Conservation (phyloP, 2,329 filamentous ascomycete genomes). For the Venturia pyrina region DNA sequence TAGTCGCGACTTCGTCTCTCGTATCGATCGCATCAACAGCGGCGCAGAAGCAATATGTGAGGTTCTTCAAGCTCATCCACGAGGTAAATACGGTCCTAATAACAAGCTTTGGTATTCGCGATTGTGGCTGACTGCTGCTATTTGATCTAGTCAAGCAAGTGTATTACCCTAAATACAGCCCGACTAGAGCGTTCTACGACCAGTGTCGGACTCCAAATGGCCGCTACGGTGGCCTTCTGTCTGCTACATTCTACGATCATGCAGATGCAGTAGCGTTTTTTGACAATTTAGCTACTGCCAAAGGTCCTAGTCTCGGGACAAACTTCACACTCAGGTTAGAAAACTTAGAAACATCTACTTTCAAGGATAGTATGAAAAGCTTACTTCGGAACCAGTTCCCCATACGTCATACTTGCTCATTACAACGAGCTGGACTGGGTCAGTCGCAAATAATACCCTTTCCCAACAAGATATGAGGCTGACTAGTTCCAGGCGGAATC, state of each 20-base stretch:
- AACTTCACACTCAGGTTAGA: slow-evolving; percentile 74
- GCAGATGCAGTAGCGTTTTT: slow-evolving; percentile 71
- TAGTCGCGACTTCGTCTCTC: slow-evolving; percentile 77
- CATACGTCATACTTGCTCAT: slow-evolving; percentile 86
- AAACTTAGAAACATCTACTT: slow-evolving; percentile 28
- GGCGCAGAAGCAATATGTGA: slow-evolving; percentile 79
- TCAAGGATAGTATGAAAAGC: background rate
- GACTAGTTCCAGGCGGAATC: slow-evolving; percentile 45
- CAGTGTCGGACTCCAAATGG: slow-evolving; percentile 61
- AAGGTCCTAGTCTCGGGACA: slow-evolving; percentile 89
- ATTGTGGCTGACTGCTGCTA: background rate
- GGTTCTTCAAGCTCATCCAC: slow-evolving; percentile 50
- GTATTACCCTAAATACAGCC: slow-evolving; percentile 76
- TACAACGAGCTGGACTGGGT: slow-evolving; percentile 88
- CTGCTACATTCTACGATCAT: slow-evolving; percentile 64
- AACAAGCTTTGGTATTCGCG: background rate
- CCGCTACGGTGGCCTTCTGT: slow-evolving; percentile 85
- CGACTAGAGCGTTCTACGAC: slow-evolving; percentile 66
- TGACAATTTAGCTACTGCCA: slow-evolving; percentile 76
- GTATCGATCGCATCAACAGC: slow-evolving; percentile 73
- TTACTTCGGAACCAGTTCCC: slow-evolving; percentile 44
- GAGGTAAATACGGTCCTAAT: slow-evolving; percentile 29
- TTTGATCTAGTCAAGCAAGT: slow-evolving; percentile 55
- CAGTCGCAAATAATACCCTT: slow-evolving; percentile 21
- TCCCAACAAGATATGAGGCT: background rate